Base-by-base conservation (phyloP, 2,329 filamentous ascomycete species). In the Aspergillus novofumigatus region DNA sequence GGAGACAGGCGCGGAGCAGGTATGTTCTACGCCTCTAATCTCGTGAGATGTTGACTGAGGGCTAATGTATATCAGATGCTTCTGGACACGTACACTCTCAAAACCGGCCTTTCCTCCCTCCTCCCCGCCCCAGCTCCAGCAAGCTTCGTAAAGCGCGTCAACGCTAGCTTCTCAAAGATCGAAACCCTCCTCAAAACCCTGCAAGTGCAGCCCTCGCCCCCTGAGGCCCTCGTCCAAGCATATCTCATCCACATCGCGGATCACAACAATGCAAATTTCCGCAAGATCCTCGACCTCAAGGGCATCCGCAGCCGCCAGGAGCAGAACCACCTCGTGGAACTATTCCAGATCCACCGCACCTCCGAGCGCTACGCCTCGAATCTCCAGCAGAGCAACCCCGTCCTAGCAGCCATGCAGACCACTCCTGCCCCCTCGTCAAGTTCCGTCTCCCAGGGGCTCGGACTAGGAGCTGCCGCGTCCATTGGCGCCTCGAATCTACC, bases 191-290 rank as follows among this genome's bases (percentile, higher is more conserved):
- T 99, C 66, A 99, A 99, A 76, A 97, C 94, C 2, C 84, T 99
- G 3, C 94, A 99, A 80, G 93, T 99, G 50, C 91, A 91, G 28
- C 86, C 92, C 2, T 90, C 89, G 4, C 94, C 94, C 0, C 90
- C 93, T 0, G 94, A 99, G 78, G 93, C 91, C 1, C 84, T 99
- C 3, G 92, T 99, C 0, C 93, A 97, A 77, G 94, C 94, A 35
- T 99, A 99, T 72, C 86, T 99, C 35, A 96, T 97, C 73, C 94
- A 97, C 76, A 94, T 99, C 63, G 92, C 86, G 64, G 94, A 99
- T 79, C 87, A 90, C 55, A 96, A 89, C 62, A 94, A 97, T 71
- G 84, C 86, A 67, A 99, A 99, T 76, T 99, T 99, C 83, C 87
- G 87, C 70, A 97, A 97, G 77, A 89, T 99, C 58, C 85, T 99